Evolutionary conservation across 108 stramenopile genomes (phyloP).

Genomic region (Cyclotella choctawhatcheeana): DNA sequence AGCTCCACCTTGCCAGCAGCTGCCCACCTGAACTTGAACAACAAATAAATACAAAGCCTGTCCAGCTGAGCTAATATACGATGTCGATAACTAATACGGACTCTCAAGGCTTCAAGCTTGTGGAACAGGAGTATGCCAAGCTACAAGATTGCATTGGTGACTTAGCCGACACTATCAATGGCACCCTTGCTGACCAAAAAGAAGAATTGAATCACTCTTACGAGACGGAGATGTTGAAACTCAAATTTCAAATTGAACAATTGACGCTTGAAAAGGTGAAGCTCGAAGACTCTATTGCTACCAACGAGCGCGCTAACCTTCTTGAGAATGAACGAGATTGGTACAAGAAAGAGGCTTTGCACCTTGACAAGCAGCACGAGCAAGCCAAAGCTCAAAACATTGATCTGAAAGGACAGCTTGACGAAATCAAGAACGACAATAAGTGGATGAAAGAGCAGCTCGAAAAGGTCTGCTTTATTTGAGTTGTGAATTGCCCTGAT

Average conservation of each 20-base stretch:
- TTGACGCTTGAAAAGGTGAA: slow-evolving; percentile 27
- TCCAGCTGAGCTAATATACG: not conserved
- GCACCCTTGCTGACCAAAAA: slow-evolving; percentile 26
- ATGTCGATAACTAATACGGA: not conserved
- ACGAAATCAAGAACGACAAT: slow-evolving; percentile 34
- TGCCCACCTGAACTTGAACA: too few species aligned
- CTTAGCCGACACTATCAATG: slow-evolving; percentile 7
- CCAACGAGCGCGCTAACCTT: slow-evolving; percentile 36
- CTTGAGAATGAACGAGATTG: slow-evolving; percentile 54
- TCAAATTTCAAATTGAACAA: slow-evolving; percentile 18
- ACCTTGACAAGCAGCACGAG: slow-evolving; percentile 38
- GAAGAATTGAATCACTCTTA: slow-evolving; percentile 31
- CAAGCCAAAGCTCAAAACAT: slow-evolving; percentile 28
- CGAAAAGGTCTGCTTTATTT: slow-evolving; percentile 24
- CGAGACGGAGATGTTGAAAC: slow-evolving; percentile 20
- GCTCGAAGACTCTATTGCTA: slow-evolving; percentile 44
- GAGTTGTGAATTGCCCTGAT: too few species aligned
- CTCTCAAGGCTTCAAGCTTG: slow-evolving; percentile 17
- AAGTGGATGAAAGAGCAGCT: slow-evolving; percentile 36
- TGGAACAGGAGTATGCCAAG: slow-evolving; percentile 29
- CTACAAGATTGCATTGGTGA: slow-evolving; percentile 36
- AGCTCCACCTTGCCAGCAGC: too few species aligned
- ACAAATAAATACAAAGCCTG: too few species aligned
- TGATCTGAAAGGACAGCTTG: slow-evolving; percentile 11
- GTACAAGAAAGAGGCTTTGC: slow-evolving; percentile 54